Evolutionary conservation across 139 green algal species (phyloP).

Genomic region (Tetradesmus lagerheimii): DNA sequence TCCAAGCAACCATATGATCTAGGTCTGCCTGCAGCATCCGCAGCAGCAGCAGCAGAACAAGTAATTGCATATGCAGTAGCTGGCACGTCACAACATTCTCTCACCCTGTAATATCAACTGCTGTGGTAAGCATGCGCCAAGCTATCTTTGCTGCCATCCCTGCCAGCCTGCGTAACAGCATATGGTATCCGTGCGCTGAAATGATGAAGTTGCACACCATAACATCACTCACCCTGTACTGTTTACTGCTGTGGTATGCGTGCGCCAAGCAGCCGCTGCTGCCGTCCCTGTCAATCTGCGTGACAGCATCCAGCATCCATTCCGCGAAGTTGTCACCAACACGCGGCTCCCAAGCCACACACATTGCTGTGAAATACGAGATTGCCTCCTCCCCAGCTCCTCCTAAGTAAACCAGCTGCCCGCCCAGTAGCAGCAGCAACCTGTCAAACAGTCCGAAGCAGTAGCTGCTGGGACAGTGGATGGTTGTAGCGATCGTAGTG

Average conservation of each 20-base stretch:
- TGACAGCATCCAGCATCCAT: slow-evolving; percentile 68
- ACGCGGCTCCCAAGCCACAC: slow-evolving; percentile 16
- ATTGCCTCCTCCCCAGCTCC: neutral
- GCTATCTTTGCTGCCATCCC: too few species aligned
- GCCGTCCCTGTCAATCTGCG: slow-evolving; percentile 58
- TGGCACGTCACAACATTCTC: too few species aligned
- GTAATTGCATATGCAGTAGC: too few species aligned
- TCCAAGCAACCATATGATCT: too few species aligned
- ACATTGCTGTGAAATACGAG: slow-evolving; percentile 4
- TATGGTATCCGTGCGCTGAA: too few species aligned
- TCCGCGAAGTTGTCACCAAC: slow-evolving; percentile 54
- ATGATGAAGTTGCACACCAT: too few species aligned
- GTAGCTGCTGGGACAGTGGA: slow-evolving; percentile 79
- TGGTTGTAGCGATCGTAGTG: slow-evolving; percentile 77
- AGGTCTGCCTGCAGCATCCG: neutral
- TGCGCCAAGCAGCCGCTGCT: slow-evolving; percentile 46
- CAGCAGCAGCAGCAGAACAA: too few species aligned
- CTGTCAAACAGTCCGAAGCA: slow-evolving; percentile 82
- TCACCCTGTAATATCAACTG: too few species aligned
- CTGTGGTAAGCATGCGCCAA: too few species aligned
- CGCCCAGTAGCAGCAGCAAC: slow-evolving; percentile 64
- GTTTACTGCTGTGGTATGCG: slow-evolving; percentile 37
- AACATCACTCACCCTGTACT: neutral
- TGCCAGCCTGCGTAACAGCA: too few species aligned
- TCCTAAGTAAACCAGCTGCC: slow-evolving; percentile 67